Conservation (phyloP, 495 filamentous ascomycete species). For the Penicillium angulare region DNA sequence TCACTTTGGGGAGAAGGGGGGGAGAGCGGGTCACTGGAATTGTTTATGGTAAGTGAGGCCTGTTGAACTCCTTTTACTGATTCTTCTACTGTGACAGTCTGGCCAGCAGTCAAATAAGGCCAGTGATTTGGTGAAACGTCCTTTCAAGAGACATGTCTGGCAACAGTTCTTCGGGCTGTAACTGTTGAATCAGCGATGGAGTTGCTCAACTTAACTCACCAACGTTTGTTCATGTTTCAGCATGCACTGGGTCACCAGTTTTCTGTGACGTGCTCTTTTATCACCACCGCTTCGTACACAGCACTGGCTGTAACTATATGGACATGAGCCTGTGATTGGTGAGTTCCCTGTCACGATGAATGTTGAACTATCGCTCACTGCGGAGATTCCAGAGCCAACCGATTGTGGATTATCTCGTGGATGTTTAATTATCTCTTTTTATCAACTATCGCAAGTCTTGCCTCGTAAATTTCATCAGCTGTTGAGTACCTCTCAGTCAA, state of each 20-base stretch:
- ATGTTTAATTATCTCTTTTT: no score
- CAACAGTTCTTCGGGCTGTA: neutral
- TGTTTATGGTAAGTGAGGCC: conserved; percentile 1
- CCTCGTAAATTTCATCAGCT: no score
- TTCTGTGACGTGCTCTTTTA: neutral
- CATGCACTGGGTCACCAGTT: neutral
- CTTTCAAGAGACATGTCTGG: neutral
- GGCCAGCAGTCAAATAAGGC: neutral
- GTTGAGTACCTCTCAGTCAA: no score
- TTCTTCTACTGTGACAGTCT: neutral
- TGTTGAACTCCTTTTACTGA: neutral
- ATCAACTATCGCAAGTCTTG: no score
- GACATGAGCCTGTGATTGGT: no score
- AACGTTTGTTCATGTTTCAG: neutral
- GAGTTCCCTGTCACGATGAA: no score
- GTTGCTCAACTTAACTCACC: neutral
- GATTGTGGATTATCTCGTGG: no score
- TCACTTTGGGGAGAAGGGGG: neutral
- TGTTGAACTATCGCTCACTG: no score
- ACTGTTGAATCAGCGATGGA: neutral
- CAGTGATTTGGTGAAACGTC: neutral
- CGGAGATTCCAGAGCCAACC: no score
- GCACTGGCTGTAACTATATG: neutral
- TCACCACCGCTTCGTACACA: neutral
- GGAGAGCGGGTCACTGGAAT: neutral